Evolutionary conservation across 1,284 basidiomycete species (phyloP).

Genomic region (Pseudozyma pruni): DNA sequence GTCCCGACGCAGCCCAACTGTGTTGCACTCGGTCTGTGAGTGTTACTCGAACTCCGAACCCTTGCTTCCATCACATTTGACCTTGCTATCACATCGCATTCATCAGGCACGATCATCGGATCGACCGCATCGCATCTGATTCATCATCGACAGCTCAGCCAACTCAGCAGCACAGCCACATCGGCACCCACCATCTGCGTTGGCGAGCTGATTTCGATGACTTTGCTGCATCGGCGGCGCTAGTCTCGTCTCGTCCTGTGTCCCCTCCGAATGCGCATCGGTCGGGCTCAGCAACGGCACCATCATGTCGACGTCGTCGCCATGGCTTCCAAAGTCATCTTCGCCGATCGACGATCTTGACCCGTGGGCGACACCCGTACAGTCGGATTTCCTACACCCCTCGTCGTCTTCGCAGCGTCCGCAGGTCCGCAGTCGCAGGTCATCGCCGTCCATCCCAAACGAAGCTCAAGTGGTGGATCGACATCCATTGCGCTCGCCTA

Average conservation of each 20-base stretch:
- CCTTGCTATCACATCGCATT: too few species aligned
- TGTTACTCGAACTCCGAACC: too few species aligned
- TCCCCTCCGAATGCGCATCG: not conserved
- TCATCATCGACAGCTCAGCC: too few species aligned
- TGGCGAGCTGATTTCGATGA: not conserved
- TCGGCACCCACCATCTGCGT: not conserved
- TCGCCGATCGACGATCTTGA: conserved; percentile 8
- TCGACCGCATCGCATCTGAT: too few species aligned
- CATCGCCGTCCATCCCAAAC: conserved; percentile 13
- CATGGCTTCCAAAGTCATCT: conserved; percentile 22
- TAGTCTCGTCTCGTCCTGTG: not conserved
- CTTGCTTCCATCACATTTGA: too few species aligned
- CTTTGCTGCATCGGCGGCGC: not conserved
- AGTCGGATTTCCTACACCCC: conserved; percentile 23
- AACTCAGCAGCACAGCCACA: conserved; percentile 2
- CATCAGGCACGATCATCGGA: too few species aligned
- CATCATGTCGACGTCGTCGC: conserved; percentile 27
- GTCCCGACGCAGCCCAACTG: too few species aligned
- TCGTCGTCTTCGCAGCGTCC: conserved; percentile 10
- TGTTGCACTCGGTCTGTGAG: too few species aligned
- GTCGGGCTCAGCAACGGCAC: not conserved
- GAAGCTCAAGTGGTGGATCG: conserved; percentile 29
- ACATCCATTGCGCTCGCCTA: conserved; percentile 45
- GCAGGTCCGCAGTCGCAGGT: conserved; percentile 36
- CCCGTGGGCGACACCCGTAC: conserved; percentile 12